These are phyloP conservation scores for Candida loeiensis DNA, from an alignment of 805 yeast genomes.

Conservation along the genomic window DNA sequence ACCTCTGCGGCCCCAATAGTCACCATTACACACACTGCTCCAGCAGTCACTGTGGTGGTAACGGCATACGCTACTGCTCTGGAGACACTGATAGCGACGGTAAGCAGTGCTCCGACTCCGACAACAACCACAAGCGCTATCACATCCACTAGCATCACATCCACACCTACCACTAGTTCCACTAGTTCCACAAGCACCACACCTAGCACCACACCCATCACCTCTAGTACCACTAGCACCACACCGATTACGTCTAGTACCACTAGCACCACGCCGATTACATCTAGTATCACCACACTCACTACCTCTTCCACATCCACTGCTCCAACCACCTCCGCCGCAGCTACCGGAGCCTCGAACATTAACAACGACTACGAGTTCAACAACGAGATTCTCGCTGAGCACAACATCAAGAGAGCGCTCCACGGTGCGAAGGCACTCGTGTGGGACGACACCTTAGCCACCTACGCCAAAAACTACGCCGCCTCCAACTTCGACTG, in stretches of 20 bases:
- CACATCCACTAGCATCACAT: not conserved
- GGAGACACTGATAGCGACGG: not conserved
- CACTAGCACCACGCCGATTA: conserved; percentile 11
- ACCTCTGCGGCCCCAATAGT: conserved; percentile 9
- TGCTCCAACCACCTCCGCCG: conserved; percentile 11
- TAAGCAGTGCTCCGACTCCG: not conserved
- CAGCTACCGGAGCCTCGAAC: conserved; percentile 6
- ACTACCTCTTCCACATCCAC: conserved; percentile 10
- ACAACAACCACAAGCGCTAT: not conserved
- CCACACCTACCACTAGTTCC: not conserved
- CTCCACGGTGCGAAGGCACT: conserved; percentile 28
- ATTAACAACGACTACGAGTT: conserved; percentile 18
- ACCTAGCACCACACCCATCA: not conserved
- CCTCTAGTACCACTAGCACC: not conserved
- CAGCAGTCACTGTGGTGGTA: conserved; percentile 25
- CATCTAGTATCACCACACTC: conserved; percentile 8
- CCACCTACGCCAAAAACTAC: conserved; percentile 30
- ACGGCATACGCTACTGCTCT: conserved; percentile 16
- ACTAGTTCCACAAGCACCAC: not conserved
- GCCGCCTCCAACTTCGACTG: conserved; percentile 31
- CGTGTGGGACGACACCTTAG: conserved; percentile 30
- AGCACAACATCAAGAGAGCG: conserved; percentile 30
- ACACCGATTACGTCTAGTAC: conserved; percentile 10
- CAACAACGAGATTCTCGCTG: conserved; percentile 28
- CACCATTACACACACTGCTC: conserved; percentile 24